Evolutionary conservation across 805 yeast genomes (phyloP).

Genomic region (Pichia kluyveri): DNA sequence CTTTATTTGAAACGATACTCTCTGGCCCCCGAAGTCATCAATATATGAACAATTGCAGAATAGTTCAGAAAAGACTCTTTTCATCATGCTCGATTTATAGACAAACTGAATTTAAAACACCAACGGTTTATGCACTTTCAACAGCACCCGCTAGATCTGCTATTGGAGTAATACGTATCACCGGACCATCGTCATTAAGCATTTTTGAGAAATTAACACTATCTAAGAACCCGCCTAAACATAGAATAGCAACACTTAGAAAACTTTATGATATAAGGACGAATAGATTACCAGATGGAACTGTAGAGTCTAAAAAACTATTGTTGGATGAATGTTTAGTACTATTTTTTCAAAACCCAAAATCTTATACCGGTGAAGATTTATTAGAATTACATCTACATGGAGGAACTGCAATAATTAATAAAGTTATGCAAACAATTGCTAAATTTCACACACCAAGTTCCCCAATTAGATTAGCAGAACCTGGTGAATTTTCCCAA

Average conservation of each 20-base stretch:
- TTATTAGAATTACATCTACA: conserved; percentile 82
- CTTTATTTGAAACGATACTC: too few species aligned
- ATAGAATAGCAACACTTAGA: conserved; percentile 50
- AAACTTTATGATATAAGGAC: conserved; percentile 39
- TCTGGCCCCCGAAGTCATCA: too few species aligned
- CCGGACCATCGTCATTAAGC: conserved; percentile 55
- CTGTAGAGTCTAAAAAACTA: conserved; percentile 9
- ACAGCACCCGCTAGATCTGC: conserved; percentile 80
- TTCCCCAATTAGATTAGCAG: conserved; percentile 64
- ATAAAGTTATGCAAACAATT: conserved; percentile 59
- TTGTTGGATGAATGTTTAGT: conserved; percentile 74
- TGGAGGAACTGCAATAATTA: conserved; percentile 84
- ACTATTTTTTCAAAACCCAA: conserved; percentile 60
- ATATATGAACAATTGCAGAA: too few species aligned
- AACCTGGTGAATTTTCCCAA: conserved; percentile 84
- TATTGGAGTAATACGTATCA: conserved; percentile 72
- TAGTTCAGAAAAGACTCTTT: neutral
- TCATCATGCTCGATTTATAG: neutral
- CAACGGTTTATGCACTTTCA: conserved; percentile 87
- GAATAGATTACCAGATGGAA: neutral
- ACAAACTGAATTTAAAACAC: conserved; percentile 14
- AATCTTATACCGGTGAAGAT: conserved; percentile 90
- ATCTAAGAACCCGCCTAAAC: conserved; percentile 29
- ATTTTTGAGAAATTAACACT: conserved; percentile 41
- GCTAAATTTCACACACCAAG: conserved; percentile 38